Base-by-base conservation (phyloP, 2,329 filamentous ascomycete genomes). In the Fusarium penzigii region DNA sequence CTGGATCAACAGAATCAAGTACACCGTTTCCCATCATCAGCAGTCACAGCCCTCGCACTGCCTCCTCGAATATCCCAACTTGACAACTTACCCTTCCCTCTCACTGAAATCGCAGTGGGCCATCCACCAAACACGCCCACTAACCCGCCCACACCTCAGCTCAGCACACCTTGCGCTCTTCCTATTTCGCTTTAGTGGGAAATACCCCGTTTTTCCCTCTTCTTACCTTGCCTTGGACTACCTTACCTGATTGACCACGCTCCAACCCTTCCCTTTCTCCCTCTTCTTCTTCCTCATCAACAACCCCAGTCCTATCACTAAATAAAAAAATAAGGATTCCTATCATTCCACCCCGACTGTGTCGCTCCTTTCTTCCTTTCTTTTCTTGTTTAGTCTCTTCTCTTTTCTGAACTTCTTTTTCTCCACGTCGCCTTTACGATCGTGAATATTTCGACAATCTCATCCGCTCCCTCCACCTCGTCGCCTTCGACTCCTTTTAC, bases 281-380 rank as follows among this genome's bases (percentile, higher is more conserved):
- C 32, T 58, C 49, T 59, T 55, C 49, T 57, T 42, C 52, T 53
- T 47, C 62, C 48, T 29, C 44, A 20, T 40, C 51, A 51, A 29
- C 38, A 45, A 42, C 55, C 32, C 50, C 46, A 49, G 46, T 42
- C 44, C 49, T 55, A 52, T 51, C 41, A 48, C 45, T 36, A 51
- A 46, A n/a, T n/a, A n/a, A 48, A 14, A 51, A 46, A 25, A 25
- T 25, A 48, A 14, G 52, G 59, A 55, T 51, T 64, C 59, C 49
- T 45, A 51, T 51, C 58, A 59, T 58, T 55, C 48, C 46, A 46
- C 32, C 32, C 10, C 32, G 32, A 54, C 41, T 48, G 46, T 54
- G 52, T 56, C 63, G 57, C 59, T 65, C 63, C 51, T 55, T 65
- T 63, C n/a, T 53, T 53, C 48, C 49, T 54, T 49, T 48, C 50